These are phyloP conservation scores for Dothistroma pini DNA, from an alignment of 2,329 filamentous ascomycete species.

Conservation along the genomic window DNA sequence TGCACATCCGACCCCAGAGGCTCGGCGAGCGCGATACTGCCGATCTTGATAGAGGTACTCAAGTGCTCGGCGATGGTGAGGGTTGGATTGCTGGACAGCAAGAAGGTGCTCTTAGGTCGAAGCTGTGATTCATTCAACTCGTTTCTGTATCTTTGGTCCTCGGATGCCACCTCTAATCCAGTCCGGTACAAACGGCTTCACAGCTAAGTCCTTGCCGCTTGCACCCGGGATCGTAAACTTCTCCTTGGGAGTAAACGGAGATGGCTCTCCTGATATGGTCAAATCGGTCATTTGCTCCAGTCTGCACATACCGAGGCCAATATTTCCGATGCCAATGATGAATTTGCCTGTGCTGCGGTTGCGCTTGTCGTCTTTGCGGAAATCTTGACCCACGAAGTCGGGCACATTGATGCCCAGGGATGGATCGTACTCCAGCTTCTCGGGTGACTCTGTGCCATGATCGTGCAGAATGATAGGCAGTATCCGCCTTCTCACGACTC, in stretches of 20 bases:
- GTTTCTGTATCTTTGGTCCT: slow-evolving; percentile 39
- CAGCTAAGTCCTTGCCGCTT: slow-evolving; percentile 31
- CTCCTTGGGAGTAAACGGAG: slow-evolving; percentile 56
- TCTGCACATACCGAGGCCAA: slow-evolving; percentile 82
- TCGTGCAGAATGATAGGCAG: slow-evolving; percentile 74
- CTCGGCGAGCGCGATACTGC: slow-evolving; percentile 40
- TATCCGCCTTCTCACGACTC: slow-evolving; percentile 86
- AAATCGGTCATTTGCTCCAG: slow-evolving; percentile 88
- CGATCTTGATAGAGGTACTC: slow-evolving; percentile 37
- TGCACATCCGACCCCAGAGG: slow-evolving; percentile 43
- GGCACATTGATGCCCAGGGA: not conserved
- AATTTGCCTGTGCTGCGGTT: slow-evolving; percentile 75
- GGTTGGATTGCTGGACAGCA: slow-evolving; percentile 11
- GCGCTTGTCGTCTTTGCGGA: slow-evolving; percentile 51
- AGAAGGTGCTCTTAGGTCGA: not conserved
- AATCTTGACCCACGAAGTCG: slow-evolving; percentile 41
- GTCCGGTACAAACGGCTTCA: slow-evolving; percentile 68
- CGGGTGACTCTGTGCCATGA: slow-evolving; percentile 39
- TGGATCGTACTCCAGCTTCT: slow-evolving; percentile 49
- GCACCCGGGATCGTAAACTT: slow-evolving; percentile 41
- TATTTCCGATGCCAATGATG: slow-evolving; percentile 72
- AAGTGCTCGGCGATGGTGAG: slow-evolving; percentile 32
- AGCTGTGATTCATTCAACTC: slow-evolving; percentile 24
- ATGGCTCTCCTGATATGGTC: slow-evolving; percentile 63
- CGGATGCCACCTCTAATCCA: slow-evolving; percentile 59